Conservation (phyloP, 192 early-diverging fungal genomes). For the Linnemannia elongata region DNA sequence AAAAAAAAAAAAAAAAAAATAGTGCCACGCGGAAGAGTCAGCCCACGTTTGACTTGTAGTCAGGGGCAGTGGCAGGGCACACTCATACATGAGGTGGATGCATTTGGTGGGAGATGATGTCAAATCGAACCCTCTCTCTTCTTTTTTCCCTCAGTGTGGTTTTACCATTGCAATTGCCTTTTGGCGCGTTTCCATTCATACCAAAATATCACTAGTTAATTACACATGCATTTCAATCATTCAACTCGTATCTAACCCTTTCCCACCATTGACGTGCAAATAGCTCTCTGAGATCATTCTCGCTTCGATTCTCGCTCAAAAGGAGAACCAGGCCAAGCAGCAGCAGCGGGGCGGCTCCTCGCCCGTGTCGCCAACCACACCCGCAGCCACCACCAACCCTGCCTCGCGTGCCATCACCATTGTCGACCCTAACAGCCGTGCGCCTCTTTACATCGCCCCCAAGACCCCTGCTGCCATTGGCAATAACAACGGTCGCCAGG, state of each 20-base stretch:
- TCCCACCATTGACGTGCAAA: background rate
- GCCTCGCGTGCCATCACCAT: constrained; percentile 64
- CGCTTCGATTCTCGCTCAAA: constrained; percentile 45
- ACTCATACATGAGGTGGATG: background rate
- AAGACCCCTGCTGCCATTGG: constrained; percentile 11
- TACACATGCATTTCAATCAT: background rate
- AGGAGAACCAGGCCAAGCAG: constrained; percentile 44
- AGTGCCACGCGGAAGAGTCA: background rate
- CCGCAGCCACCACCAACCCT: constrained; percentile 9
- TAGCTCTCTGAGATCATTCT: constrained; percentile 61
- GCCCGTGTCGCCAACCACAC: constrained; percentile 5
- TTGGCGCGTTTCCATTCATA: background rate
- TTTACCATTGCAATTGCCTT: background rate
- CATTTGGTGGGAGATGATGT: background rate
- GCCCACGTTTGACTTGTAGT: background rate
- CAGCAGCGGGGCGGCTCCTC: constrained; percentile 32
- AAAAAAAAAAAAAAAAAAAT: background rate
- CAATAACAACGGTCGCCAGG: background rate
- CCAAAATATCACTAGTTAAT: background rate
- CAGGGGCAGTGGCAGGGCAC: background rate
- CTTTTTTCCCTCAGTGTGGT: constrained; percentile 1
- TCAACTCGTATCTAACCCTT: constrained; percentile 2
- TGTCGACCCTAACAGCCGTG: constrained; percentile 63
- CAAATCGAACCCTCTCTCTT: background rate
- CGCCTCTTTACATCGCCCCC: constrained; percentile 59